These are phyloP conservation scores for Oehlia diaphana DNA, from an alignment of 192 early-diverging fungal genomes.

Conservation along the genomic window DNA sequence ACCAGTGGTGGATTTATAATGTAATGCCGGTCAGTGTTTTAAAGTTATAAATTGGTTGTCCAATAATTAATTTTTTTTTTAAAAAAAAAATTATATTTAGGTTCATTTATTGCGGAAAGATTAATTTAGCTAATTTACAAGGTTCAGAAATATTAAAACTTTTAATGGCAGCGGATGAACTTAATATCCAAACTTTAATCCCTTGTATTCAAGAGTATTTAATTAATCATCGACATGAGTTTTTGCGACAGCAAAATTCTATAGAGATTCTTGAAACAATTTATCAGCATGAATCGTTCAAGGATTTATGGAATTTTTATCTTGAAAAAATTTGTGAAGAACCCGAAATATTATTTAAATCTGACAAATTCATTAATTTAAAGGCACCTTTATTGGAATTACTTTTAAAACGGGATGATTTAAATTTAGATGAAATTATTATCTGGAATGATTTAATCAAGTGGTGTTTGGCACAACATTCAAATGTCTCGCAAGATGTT, in stretches of 20 bases:
- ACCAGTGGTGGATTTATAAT: no score
- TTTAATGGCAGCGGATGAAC: not conserved
- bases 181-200: not conserved
- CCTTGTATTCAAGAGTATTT: not conserved
- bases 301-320: not conserved
- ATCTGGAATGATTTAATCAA: constrained; percentile 4
- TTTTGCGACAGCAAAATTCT: not conserved
- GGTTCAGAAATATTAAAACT: not conserved
- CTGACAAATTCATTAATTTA: not conserved
- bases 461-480: not conserved
- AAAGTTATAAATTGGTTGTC: no score
- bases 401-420: not conserved
- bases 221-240: not conserved
- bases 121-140: not conserved
- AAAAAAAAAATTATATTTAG: not conserved
- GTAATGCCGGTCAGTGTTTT: no score
- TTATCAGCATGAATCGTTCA: not conserved
- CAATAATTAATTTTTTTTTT: no score
- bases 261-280: not conserved
- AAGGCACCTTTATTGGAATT: not conserved
- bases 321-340: not conserved
- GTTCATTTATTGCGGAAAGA: not conserved
- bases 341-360: not conserved
- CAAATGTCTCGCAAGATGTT: not conserved
- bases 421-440: not conserved